These are phyloP conservation scores for Quercus berberidifolia DNA, from an alignment of 306 rosid genomes.

Conservation along the genomic window DNA sequence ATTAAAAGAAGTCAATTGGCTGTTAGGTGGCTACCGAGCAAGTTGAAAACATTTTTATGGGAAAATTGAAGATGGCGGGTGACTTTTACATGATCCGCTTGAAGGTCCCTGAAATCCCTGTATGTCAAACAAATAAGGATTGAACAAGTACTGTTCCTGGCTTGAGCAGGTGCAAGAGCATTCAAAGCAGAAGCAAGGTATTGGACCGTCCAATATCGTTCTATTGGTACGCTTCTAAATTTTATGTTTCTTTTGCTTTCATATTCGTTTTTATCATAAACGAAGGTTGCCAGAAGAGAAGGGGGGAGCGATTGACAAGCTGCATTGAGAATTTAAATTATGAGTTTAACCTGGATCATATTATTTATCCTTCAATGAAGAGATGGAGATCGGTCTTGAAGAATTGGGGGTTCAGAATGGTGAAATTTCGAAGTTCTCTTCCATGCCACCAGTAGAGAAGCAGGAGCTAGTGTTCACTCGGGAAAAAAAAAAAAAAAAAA, in stretches of 20 bases:
- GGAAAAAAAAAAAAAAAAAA: slow-evolving; percentile 19
- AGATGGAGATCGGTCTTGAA: slow-evolving; percentile 25
- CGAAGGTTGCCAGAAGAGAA: slow-evolving; percentile 36
- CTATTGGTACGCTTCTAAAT: slow-evolving; percentile 44
- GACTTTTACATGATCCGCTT: slow-evolving; percentile 38
- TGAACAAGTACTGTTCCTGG: slow-evolving; percentile 27
- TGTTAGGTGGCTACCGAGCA: slow-evolving; percentile 28
- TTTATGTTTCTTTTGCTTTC: slow-evolving; percentile 42
- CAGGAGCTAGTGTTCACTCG: slow-evolving; percentile 31
- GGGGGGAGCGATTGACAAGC: slow-evolving; percentile 30
- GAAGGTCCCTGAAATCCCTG: slow-evolving; percentile 33
- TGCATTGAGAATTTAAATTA: slow-evolving; percentile 26
- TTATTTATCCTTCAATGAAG: slow-evolving; percentile 27
- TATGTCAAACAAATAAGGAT: slow-evolving; percentile 24
- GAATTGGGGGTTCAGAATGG: slow-evolving; percentile 28
- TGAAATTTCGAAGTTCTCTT: slow-evolving; percentile 29
- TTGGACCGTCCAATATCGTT: slow-evolving; percentile 43
- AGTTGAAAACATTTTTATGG: slow-evolving; percentile 11
- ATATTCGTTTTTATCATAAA: slow-evolving; percentile 55
- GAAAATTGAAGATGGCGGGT: slow-evolving; percentile 27
- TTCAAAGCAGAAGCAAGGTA: slow-evolving; percentile 24
- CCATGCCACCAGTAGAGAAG: slow-evolving; percentile 39
- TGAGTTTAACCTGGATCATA: slow-evolving; percentile 13
- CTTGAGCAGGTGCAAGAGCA: slow-evolving; percentile 21
- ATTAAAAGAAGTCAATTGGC: slow-evolving; percentile 36